Percentiles rank a stretch among this genome's conserved stretches.
phyloP scores from a whole-genome alignment of 306 rosid genomes.

The Elaeagnus macrophylla region DNA sequence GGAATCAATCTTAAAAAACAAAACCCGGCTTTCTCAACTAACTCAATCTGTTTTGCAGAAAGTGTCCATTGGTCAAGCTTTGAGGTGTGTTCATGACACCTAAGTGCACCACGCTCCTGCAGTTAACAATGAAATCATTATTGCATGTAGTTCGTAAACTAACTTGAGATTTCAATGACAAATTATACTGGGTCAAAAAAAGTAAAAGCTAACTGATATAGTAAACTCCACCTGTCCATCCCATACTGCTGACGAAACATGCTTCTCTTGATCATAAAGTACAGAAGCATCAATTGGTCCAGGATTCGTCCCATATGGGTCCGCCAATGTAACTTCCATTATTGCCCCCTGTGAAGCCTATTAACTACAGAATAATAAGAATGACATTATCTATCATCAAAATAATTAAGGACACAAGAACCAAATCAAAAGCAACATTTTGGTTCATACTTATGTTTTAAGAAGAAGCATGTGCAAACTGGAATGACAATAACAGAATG shows the following conservation, averaged over 20 bases:
- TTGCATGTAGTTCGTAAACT: neutral
- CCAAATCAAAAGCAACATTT: constrained; percentile 10
- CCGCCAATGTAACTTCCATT: constrained; percentile 60
- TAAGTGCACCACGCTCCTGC: constrained; percentile 98
- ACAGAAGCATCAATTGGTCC: constrained; percentile 88
- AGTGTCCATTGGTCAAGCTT: constrained; percentile 97
- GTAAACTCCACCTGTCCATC: constrained; percentile 81
- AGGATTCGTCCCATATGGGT: constrained; percentile 78
- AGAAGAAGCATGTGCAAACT: neutral
- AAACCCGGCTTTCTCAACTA: constrained; percentile 87
- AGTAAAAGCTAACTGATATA: constrained; percentile 7
- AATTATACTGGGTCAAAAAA: neutral
- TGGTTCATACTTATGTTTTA: neutral
- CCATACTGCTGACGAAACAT: constrained; percentile 95
- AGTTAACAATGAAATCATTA: constrained; percentile 9
- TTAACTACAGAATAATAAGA: constrained; percentile 14
- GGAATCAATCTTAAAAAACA: constrained; percentile 84
- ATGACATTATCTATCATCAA: neutral
- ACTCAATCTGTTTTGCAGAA: constrained; percentile 54
- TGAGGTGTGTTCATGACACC: constrained; percentile 98
- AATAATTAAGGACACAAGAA: neutral
- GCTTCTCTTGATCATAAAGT: constrained; percentile 97
- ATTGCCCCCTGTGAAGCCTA: constrained; percentile 20
- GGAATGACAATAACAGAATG: neutral
- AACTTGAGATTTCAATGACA: constrained; percentile 5